Evolutionary conservation across 2,329 filamentous ascomycete species (phyloP), one percentile per base, ranked within the genome.

Genomic region (Lecanosticta acicola): DNA sequence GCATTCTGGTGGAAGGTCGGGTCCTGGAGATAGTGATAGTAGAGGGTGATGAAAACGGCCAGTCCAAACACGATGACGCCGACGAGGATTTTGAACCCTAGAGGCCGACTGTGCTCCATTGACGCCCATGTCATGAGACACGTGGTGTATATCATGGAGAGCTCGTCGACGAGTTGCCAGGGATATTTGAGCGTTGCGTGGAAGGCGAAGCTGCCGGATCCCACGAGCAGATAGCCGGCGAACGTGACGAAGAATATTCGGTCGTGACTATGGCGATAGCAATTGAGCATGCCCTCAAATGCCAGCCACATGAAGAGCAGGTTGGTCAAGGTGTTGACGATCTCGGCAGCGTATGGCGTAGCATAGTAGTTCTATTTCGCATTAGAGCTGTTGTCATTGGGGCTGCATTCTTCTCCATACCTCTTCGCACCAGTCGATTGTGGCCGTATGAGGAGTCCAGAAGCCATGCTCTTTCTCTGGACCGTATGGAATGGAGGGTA

Each of bases 321-420:
- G 65, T 95, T 95, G 26, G 88, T 95, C 24, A 90, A 59, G 3
- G 87, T 86, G 62, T 84, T 91, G 62, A 88, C 78, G 37, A 90
- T 80, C 63, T 90, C 86, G 29, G 86, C 86, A 37, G 81, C 77
- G 62, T 89, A 90, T 35, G 77, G 73, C 3, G 84, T 89, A 32
- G 83, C 80, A 71, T 84, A 84, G 67, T 85, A 85, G 54, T 87
- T 85, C 79, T 89, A 71, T 14, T 11, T 7, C 10, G 26, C n/a
- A 32, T 48, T 32, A 24, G 38, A 40, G 5, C 16, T 16, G 39
- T 17, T 32, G 40, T 5, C 35, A 11, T 5, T 17, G 5, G 24
- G 24, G 24, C 11, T 29, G 5, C 24, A 5, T 29, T 29, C 7
- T 29, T 19, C 32, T 34, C 50, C 65, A 51, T 64, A 82, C 83